Conservation (phyloP, 495 filamentous ascomycete species). For the Trichoderma virens region DNA sequence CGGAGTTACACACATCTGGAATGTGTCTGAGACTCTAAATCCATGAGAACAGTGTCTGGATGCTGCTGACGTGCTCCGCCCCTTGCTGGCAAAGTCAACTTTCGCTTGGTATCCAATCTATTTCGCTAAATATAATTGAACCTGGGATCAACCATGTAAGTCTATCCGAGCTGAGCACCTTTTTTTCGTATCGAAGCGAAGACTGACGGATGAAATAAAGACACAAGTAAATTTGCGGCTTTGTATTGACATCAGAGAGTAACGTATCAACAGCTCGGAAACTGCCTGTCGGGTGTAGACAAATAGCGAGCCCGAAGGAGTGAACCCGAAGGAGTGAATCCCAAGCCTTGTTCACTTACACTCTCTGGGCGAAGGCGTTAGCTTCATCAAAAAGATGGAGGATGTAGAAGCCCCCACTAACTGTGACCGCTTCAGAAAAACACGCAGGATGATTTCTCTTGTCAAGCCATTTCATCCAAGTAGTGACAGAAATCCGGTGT, state of each 20-base stretch:
- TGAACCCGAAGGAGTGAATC: too few species aligned
- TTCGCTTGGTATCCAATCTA: conserved; percentile 6
- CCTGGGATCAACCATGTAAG: neutral
- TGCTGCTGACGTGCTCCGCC: neutral
- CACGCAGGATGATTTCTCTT: too few species aligned
- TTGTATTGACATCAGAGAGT: neutral
- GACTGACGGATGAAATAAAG: neutral
- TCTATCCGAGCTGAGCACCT: neutral
- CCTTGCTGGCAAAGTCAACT: neutral
- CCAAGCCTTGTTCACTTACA: too few species aligned
- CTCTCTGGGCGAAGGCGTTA: too few species aligned
- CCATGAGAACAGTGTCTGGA: neutral
- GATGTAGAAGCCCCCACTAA: too few species aligned
- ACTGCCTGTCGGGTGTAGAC: too few species aligned
- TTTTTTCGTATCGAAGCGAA: neutral
- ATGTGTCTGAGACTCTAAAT: neutral
- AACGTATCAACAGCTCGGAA: neutral
- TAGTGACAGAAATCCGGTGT: too few species aligned
- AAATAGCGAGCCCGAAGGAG: too few species aligned
- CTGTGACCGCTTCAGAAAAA: too few species aligned
- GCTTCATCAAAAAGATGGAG: too few species aligned
- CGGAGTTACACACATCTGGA: conserved; percentile 2
- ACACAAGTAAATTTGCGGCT: neutral
- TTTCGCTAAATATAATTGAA: neutral
- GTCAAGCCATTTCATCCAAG: too few species aligned